Base-by-base conservation (phyloP, 225 moss, liverwort and hornwort genomes). In the Ulota crispa region DNA sequence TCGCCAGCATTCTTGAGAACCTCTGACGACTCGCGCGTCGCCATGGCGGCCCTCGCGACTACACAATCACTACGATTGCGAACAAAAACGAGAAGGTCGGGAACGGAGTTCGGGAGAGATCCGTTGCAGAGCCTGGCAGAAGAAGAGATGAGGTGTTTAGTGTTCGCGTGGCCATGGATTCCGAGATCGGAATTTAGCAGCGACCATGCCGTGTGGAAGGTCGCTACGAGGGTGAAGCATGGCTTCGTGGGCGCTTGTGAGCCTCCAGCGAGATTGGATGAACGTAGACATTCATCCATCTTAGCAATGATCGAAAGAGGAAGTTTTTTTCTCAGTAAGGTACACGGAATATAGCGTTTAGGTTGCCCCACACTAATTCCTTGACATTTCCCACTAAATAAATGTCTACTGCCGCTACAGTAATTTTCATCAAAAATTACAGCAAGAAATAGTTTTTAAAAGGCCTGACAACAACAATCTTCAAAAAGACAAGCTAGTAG, bases 11-110 rank as follows among this genome's bases (percentile, higher is more conserved):
- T 86, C 72, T 59, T 76, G 32, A 83, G 55, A 39, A 62, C 83
- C 57, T 88, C 81, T 45, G 77, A 21, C 20, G 78, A 78, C 37
- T 71, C 75, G 13, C 76, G 81, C 71, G 78, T 75, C 75, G 78
- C 37, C 86, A 84, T 83, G 23, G 63, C 52, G 70, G 50, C 27
- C 19, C 15, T 9, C 50, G 11, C 23, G 27, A 16, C 59, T 1
- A 20, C 18, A 52, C 15, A 20, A 54, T 15, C 26, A 12, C 76
- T 36, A 18, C 19, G 30, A 28, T 21, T 64, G 50, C 77, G 62
- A 71, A 20, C 11, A 50, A 21, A 3, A 5, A 13, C 8, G 23
- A 50, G 50, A 50, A 50, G 4, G 3, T 23, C 10, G 5, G 2
- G 26, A 20, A 10, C 27, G 8, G 0, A 61, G 7, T 15, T 23